These are phyloP conservation scores for Artemisia annua DNA, from an alignment of 129 eudicot genomes.

Conservation along the genomic window DNA sequence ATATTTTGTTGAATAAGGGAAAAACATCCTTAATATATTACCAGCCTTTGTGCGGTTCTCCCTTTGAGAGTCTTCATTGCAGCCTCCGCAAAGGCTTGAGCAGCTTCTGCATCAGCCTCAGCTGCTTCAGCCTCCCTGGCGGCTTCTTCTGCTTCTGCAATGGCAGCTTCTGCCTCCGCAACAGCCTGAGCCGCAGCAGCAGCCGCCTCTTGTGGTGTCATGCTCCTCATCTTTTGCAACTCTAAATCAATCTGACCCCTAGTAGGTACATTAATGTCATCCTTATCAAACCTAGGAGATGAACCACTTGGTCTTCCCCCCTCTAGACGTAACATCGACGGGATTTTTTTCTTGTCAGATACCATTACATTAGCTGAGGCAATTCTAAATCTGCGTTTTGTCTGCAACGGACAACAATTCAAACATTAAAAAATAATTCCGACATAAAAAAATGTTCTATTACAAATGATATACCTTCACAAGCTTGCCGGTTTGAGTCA, in stretches of 20 bases:
- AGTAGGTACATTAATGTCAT: constrained; percentile 45
- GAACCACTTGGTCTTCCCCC: constrained; percentile 55
- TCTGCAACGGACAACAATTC: constrained; percentile 36
- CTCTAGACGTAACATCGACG: constrained; percentile 47
- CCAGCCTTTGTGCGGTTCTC: constrained; percentile 63
- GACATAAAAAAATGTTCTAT: background rate
- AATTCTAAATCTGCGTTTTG: constrained; percentile 70
- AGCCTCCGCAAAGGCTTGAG: constrained; percentile 94
- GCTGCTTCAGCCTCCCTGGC: constrained; percentile 97
- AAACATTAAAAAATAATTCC: background rate
- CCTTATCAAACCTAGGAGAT: constrained; percentile 48
- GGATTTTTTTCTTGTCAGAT: constrained; percentile 56
- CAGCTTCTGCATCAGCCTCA: constrained; percentile 96
- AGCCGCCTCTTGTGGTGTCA: constrained; percentile 96
- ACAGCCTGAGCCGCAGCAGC: constrained; percentile 94
- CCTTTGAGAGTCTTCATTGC: constrained; percentile 86
- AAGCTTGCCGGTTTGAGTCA: constrained; percentile 76
- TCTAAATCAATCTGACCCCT: constrained; percentile 77
- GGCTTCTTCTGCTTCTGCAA: constrained; percentile 96
- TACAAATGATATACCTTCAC: constrained; percentile 52
- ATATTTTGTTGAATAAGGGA: background rate
- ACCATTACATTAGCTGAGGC: constrained; percentile 41
- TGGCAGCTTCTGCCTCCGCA: constrained; percentile 95
- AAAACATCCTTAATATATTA: constrained; percentile 26
- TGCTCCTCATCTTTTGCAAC: constrained; percentile 78